Base-by-base conservation (phyloP, 352 stramenopile species). In the Globisporangium abappressorium region DNA sequence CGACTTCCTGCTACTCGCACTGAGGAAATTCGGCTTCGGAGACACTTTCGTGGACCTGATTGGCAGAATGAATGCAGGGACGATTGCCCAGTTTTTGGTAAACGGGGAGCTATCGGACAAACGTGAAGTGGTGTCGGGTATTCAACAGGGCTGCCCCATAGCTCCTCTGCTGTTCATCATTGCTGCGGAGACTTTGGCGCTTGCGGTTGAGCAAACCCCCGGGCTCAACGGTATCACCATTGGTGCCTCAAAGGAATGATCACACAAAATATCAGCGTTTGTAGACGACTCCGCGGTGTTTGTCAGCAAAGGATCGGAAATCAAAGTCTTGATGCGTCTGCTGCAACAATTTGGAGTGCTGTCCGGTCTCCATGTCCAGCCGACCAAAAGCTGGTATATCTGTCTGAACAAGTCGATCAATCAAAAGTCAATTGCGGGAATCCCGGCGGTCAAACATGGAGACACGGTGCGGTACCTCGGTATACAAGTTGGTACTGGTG, bases 151-250 rank as follows among this genome's bases (percentile, higher is more conserved):
- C 0, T 80, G 68, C 47, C 70, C 71, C 6, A 41, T 77, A 0
- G 74, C 74, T 34, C 70, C 70, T 0, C 46, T 79, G 1, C 58
- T 76, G 4, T 77, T 79, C n/a, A 57, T 79, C 7, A 26, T 79
- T 0, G 73, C 66, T 9, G 57, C 67, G 1, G 70, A 79, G 22
- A 57, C 65, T 0, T 65, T 79, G 0, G 61, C 65, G 18, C 28
- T 71, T 0, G 66, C 64, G 0, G 28, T 79, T 0, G 22, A 22
- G 0, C 63, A 74, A 49, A 56, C 56, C 0, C 22, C 41, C 1
- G 33, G 46, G 0, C 9, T 69, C 5, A 6, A 36, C 6, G 71
- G 64, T 0, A 69, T 70, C 24, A 18, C 9, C 5, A 24, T 73
- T 2, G 0, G 24, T 11, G 18, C 36, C 0, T 18, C 14, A 1